phyloP scores from a whole-genome alignment of 768 basidiomycete species.

The Mycena crocata region DNA sequence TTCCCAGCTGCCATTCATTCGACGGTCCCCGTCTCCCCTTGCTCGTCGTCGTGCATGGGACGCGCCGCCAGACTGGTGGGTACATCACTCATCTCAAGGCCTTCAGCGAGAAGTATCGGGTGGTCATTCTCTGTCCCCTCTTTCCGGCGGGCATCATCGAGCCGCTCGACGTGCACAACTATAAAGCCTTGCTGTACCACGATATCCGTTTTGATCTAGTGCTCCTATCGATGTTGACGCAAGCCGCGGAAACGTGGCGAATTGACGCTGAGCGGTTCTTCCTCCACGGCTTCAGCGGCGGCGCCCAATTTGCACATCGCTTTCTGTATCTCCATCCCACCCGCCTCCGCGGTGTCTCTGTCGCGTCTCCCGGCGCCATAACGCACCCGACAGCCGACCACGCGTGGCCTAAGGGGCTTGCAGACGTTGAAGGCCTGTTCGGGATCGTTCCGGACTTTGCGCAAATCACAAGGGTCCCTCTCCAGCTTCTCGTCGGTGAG shows the following conservation, averaged over 20 bases:
- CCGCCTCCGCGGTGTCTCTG: slow-evolving; percentile 32
- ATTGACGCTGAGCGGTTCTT: slow-evolving; percentile 30
- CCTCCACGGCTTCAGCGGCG: slow-evolving; percentile 41
- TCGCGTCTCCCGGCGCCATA: slow-evolving; percentile 35
- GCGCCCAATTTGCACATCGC: slow-evolving; percentile 40
- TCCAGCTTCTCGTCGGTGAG: slow-evolving; percentile 37
- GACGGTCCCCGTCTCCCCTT: slow-evolving; percentile 23
- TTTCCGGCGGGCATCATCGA: slow-evolving; percentile 40
- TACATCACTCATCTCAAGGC: slow-evolving; percentile 23
- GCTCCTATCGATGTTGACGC: slow-evolving; percentile 37
- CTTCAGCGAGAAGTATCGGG: slow-evolving; percentile 29
- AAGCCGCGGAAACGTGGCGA: slow-evolving; percentile 35
- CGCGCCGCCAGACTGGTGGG: slow-evolving; percentile 25
- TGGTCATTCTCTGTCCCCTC: slow-evolving; percentile 32
- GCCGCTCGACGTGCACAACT: slow-evolving; percentile 35
- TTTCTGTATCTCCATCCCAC: slow-evolving; percentile 37
- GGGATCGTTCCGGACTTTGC: slow-evolving; percentile 24
- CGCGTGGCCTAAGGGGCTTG: slow-evolving; percentile 33
- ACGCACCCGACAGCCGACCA: slow-evolving; percentile 21
- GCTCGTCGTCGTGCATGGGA: slow-evolving; percentile 38
- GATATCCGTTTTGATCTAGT: slow-evolving; percentile 37
- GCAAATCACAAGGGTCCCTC: slow-evolving; percentile 15
- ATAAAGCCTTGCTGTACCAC: slow-evolving; percentile 32
- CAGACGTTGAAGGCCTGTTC: slow-evolving; percentile 20
- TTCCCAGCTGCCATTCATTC: slow-evolving; percentile 23